phyloP scores from a whole-genome alignment of 768 basidiomycete species.

The Lactarius akahatsu region DNA sequence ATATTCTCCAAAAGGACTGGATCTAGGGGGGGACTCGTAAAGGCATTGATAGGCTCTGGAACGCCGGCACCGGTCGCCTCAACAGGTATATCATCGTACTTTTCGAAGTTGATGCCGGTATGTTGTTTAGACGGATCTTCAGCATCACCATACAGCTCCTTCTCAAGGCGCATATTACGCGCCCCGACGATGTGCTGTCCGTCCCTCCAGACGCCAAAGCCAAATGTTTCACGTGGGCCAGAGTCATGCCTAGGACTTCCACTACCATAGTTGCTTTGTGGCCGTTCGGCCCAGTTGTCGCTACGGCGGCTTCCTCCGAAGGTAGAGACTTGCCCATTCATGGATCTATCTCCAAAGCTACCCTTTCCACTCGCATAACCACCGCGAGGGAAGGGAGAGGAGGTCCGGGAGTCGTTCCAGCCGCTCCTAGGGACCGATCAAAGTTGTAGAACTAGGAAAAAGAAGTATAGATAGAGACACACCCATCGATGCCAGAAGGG shows the following conservation, averaged over 20 bases:
- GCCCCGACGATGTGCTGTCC: conserved; percentile 82
- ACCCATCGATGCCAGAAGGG: conserved; percentile 52
- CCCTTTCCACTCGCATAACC: conserved; percentile 42
- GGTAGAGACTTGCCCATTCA: conserved; percentile 38
- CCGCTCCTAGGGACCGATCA: conserved; percentile 49
- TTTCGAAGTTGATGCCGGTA: conserved; percentile 99
- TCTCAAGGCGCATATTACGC: conserved; percentile 86
- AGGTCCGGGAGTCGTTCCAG: conserved; percentile 72
- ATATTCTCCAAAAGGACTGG: conserved; percentile 96
- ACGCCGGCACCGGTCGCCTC: conserved; percentile 97
- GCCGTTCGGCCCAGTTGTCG: conserved; percentile 37
- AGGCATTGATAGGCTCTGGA: conserved; percentile 89
- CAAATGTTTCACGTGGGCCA: conserved; percentile 53
- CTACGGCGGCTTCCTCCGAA: conserved; percentile 46
- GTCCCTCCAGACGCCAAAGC: conserved; percentile 83
- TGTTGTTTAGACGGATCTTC: conserved; percentile 85
- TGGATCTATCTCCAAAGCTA: conserved; percentile 43
- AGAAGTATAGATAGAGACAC: conserved; percentile 31
- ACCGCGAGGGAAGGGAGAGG: conserved; percentile 55
- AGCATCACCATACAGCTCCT: conserved; percentile 91
- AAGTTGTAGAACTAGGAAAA: not conserved
- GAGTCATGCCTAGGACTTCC: conserved; percentile 39
- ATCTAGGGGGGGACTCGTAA: conserved; percentile 88
- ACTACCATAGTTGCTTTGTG: conserved; percentile 41
- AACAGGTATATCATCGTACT: conserved; percentile 99